A percentile compares a stretch with the other conserved stretches of the same genome.
Evolutionary conservation across 1,139 yeast genomes (phyloP).

Genomic region (Yamadazyma dendronema): DNA sequence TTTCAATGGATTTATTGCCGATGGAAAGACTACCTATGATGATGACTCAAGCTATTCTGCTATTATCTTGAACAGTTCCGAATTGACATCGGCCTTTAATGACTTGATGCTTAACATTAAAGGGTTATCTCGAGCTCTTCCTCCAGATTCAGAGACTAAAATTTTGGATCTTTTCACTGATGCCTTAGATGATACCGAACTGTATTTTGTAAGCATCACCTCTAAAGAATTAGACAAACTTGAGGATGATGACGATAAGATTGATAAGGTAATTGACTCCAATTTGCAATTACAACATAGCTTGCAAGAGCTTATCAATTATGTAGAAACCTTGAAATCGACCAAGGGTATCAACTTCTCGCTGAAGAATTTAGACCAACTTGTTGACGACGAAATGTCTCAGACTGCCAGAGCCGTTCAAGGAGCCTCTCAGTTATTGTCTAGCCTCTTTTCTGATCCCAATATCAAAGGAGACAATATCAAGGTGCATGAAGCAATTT

Average conservation of each 20-base stretch:
- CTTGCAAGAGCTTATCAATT: conserved; percentile 56
- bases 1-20: conserved; percentile 75
- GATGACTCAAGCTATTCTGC: conserved; percentile 56
- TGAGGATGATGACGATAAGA: conserved; percentile 61
- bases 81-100: conserved; percentile 61
- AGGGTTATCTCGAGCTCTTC: conserved; percentile 60
- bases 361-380: conserved; percentile 61
- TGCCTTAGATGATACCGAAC: conserved; percentile 61
- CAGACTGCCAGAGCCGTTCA: conserved; percentile 70
- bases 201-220: conserved; percentile 59
- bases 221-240: conserved; percentile 51
- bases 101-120: conserved; percentile 70
- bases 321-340: conserved; percentile 55
- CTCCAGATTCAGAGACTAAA: conserved; percentile 53
- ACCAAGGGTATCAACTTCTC: conserved; percentile 40
- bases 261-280: conserved; percentile 73
- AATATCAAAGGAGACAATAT: conserved; percentile 57
- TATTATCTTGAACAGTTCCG: conserved; percentile 66
- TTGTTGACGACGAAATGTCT: conserved; percentile 71
- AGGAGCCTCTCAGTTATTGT: conserved; percentile 62
- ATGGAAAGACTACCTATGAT: conserved; percentile 54
- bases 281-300: conserved; percentile 73
- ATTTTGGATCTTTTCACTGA: conserved; percentile 51
- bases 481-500: conserved; percentile 74
- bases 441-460: conserved; percentile 54